Evolutionary conservation across 2,329 filamentous ascomycete genomes (phyloP).

Genomic region (Monosporascus sp.): DNA sequence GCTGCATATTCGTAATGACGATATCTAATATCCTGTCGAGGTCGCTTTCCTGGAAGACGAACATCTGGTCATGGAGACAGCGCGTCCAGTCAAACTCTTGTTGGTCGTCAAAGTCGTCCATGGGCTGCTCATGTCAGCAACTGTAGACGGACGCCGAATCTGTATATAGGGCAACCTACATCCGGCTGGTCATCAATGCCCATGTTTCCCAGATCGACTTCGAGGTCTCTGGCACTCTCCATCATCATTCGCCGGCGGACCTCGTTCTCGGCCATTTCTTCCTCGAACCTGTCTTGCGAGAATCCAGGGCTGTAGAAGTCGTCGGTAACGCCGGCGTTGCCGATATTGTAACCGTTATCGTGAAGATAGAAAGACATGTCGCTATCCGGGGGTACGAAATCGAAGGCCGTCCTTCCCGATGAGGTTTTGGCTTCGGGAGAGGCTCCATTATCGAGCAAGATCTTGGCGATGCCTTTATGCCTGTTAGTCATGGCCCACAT

Average conservation of each 20-base stretch:
- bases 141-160: slow-evolving; percentile 8
- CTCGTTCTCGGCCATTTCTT: slow-evolving; percentile 95
- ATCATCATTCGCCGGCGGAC: slow-evolving; percentile 98
- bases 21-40: slow-evolving; percentile 89
- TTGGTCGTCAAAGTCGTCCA: slow-evolving; percentile 77
- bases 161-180: slow-evolving; percentile 42
- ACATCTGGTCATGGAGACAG: slow-evolving; percentile 98
- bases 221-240: slow-evolving; percentile 93
- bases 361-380: slow-evolving; percentile 95
- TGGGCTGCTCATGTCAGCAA: slow-evolving; percentile 40
- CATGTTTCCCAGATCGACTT: slow-evolving; percentile 92
- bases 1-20: slow-evolving; percentile 96
- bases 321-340: slow-evolving; percentile 70
- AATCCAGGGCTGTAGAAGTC: slow-evolving; percentile 95
- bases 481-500: slow-evolving; percentile 99
- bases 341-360: slow-evolving; percentile 87
- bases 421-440: slow-evolving; percentile 96
- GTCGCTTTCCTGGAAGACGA: slow-evolving; percentile 95
- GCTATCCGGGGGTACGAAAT: slow-evolving; percentile 91
- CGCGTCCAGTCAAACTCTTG: slow-evolving; percentile 95
- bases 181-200: slow-evolving; percentile 95
- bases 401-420: slow-evolving; percentile 86
- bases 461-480: slow-evolving; percentile 92
- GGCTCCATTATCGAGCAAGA: slow-evolving; percentile 85
- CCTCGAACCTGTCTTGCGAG: slow-evolving; percentile 89